Conservation (phyloP, 1,139 yeast genomes). For the Suhomyces choctaworum region DNA sequence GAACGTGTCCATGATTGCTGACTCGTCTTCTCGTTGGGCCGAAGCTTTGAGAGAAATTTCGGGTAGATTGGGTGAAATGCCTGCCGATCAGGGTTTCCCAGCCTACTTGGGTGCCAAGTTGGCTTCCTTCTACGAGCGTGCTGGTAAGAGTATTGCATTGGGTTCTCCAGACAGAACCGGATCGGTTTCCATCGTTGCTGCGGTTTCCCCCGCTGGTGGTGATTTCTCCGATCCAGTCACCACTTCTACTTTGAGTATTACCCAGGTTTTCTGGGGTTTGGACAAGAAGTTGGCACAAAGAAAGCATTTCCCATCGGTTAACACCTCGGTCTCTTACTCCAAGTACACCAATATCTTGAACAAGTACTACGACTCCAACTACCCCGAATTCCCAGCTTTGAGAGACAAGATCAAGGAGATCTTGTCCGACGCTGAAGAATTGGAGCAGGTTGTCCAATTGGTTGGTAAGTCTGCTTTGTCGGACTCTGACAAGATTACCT, state of each 20-base stretch:
- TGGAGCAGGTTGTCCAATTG: slow-evolving; percentile 97
- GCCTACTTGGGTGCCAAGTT: slow-evolving; percentile 98
- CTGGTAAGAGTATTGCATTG: slow-evolving; percentile 92
- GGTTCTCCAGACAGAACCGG: slow-evolving; percentile 97
- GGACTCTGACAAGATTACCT: slow-evolving; percentile 92
- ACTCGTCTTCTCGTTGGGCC: slow-evolving; percentile 99
- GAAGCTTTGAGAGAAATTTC: slow-evolving; percentile 99
- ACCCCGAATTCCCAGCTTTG: slow-evolving; percentile 86
- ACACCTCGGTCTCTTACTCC: slow-evolving; percentile 93
- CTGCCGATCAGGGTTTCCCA: slow-evolving; percentile 99
- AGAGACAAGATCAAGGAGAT: slow-evolving; percentile 94
- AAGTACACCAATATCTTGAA: slow-evolving; percentile 87
- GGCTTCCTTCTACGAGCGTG: slow-evolving; percentile 99
- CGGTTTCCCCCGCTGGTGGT: slow-evolving; percentile 99
- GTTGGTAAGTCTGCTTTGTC: slow-evolving; percentile 98
- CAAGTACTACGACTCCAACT: slow-evolving; percentile 81
- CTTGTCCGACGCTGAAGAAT: slow-evolving; percentile 93
- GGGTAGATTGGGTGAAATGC: slow-evolving; percentile 99
- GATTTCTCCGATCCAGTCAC: slow-evolving; percentile 99
- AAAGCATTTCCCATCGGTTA: slow-evolving; percentile 98
- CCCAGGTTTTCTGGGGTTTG: slow-evolving; percentile 99
- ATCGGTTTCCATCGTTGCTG: slow-evolving; percentile 98
- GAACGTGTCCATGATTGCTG: slow-evolving; percentile 98
- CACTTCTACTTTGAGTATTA: slow-evolving; percentile 95
- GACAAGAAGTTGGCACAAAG: slow-evolving; percentile 99